Base-by-base conservation (phyloP, 768 basidiomycete genomes). In the Dioszegia hungarica region DNA sequence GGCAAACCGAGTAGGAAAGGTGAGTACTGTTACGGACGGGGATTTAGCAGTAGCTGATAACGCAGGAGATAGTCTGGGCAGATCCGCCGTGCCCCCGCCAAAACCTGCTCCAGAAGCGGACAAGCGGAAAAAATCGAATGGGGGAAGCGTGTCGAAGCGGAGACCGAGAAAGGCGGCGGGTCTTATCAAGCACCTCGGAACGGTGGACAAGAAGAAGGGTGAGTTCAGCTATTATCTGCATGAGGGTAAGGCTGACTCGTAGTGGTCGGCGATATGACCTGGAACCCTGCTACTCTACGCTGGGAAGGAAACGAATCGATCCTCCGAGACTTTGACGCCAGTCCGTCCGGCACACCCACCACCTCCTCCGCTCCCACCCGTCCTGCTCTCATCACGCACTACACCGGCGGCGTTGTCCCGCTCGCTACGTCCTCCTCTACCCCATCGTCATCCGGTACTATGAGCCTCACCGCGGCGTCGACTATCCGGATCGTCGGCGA, bases 271-370 rank as follows among this genome's bases (percentile, higher is more conserved):
- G 90, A 93, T 53, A 99, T 99, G 94, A 88, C 84, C 68, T 99
- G 91, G 89, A 98, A 99, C 77, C 93, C 94, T 37, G 79, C 78
- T 17, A 85, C 85, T 1, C 82, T 88, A 15, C 86, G 90, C 33
- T 99, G 94, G 94, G 94, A 99, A 80, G 94, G 94, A 50, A 98
- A 99, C 75, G 94, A 99, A 62, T 85, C 88, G 57, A 84, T 85
- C 15, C 81, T 97, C 28, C 86, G 88, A 56, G 92, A 91, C 54
- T 99, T 98, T 73, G 94, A 98, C 48, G 78, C 79, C 17, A 86
- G 82, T 15, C 82, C 88, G 44, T 34, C 41, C 15, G n/a, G n/a
- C 19, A 24, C 54, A 45, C 49, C 58, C 48, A 37, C 37, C 2
- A 84, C 85, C 44, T 86, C 87, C 12, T 90, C 91, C 3, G 49